phyloP scores from a whole-genome alignment of 331 rosid genomes.

The Stylosanthes scabra region DNA sequence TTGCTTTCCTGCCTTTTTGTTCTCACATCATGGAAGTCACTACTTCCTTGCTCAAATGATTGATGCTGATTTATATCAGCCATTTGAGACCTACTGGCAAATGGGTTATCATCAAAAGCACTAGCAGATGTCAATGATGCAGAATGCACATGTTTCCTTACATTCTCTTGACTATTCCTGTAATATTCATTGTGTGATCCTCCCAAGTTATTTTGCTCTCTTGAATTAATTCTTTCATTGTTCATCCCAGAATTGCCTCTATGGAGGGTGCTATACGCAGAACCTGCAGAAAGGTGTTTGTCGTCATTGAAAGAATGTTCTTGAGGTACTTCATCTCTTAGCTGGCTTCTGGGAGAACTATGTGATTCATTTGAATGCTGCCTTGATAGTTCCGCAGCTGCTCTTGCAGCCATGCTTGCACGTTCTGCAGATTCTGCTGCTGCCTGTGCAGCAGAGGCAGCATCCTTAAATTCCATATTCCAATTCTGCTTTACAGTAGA shows the following conservation, averaged over 20 bases:
- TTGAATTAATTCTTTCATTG: constrained; percentile 36
- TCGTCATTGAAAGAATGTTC: constrained; percentile 42
- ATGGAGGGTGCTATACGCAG: constrained; percentile 35
- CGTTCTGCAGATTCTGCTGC: constrained; percentile 98
- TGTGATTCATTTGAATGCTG: constrained; percentile 65
- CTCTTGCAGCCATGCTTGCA: constrained; percentile 96
- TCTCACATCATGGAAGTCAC: constrained; percentile 41
- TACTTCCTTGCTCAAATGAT: constrained; percentile 52
- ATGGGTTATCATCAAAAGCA: constrained; percentile 37
- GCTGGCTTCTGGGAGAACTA: constrained; percentile 41
- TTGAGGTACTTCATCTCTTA: constrained; percentile 55
- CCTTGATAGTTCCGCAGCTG: constrained; percentile 93
- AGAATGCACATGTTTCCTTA: constrained; percentile 43
- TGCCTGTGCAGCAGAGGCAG: constrained; percentile 95
- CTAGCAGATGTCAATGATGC: constrained; percentile 45
- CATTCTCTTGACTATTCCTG: constrained; percentile 43
- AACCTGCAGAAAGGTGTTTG: constrained; percentile 44
- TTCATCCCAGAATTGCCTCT: constrained; percentile 46
- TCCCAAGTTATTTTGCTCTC: constrained; percentile 45
- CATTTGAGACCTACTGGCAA: constrained; percentile 42
- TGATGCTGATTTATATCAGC: constrained; percentile 49
- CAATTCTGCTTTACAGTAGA: constrained; percentile 54
- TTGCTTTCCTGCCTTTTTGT: constrained; percentile 51
- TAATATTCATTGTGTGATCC: constrained; percentile 42
- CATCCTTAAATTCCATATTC: constrained; percentile 91